A percentile compares a stretch with the other conserved stretches of the same genome.
These are phyloP conservation scores for Oemleria cerasiformis DNA, from an alignment of 306 rosid species.

Conservation along the genomic window DNA sequence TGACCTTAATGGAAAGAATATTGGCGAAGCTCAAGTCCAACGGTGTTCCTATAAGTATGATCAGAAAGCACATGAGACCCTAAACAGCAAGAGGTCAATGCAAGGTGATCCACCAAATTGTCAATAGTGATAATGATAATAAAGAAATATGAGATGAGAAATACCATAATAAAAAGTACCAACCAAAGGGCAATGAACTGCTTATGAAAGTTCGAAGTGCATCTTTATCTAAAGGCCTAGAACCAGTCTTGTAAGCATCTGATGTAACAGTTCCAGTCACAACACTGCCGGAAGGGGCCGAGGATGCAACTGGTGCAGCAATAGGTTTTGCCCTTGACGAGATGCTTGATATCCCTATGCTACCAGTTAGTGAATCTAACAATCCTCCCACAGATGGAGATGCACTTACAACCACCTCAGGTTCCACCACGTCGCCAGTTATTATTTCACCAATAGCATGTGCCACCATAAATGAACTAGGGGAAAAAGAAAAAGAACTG, in stretches of 20 bases:
- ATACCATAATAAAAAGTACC: constrained; percentile 75
- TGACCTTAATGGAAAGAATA: constrained; percentile 62
- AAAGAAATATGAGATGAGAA: constrained; percentile 43
- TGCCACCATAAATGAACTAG: constrained; percentile 82
- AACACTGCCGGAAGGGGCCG: constrained; percentile 46
- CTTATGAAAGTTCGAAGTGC: constrained; percentile 79
- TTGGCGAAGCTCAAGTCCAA: constrained; percentile 85
- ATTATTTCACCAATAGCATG: constrained; percentile 89
- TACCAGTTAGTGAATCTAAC: constrained; percentile 89
- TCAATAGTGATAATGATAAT: background rate
- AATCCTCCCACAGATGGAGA: constrained; percentile 94
- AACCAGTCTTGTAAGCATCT: constrained; percentile 64
- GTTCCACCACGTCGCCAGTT: constrained; percentile 68
- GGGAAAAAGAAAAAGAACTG: constrained; percentile 19
- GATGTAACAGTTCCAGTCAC: constrained; percentile 54
- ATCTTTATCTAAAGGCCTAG: constrained; percentile 80
- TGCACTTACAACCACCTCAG: constrained; percentile 69
- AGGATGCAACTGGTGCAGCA: constrained; percentile 62
- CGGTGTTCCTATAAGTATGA: constrained; percentile 64
- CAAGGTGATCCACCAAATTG: constrained; percentile 27
- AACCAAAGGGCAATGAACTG: constrained; percentile 98
- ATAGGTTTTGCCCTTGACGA: constrained; percentile 84
- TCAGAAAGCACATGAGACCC: constrained; percentile 19
- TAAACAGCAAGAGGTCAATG: constrained; percentile 25
- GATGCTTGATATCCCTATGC: constrained; percentile 79